Evolutionary conservation across 768 basidiomycete genomes (phyloP).

Genomic region (Hygrophorus pudorinus): DNA sequence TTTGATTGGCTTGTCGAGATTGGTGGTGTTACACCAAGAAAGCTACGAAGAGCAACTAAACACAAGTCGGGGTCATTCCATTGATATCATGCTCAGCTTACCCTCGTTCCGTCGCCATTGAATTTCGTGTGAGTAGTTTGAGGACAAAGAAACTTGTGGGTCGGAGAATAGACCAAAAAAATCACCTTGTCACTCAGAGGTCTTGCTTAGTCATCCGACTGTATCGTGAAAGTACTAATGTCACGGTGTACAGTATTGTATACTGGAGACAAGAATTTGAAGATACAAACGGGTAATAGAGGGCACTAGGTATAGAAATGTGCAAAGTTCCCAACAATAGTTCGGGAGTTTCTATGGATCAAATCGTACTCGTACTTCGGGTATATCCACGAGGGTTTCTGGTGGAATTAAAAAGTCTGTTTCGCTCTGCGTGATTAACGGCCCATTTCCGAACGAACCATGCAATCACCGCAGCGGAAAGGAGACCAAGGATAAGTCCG

Average conservation of each 20-base stretch:
- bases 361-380: background rate
- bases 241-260: background rate
- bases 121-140: background rate
- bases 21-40: slow-evolving; percentile 77
- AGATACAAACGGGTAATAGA: background rate
- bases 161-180: background rate
- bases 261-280: background rate
- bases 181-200: background rate
- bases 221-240: no score
- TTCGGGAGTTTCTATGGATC: background rate
- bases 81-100: slow-evolving; percentile 10
- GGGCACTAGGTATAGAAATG: background rate
- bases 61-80: background rate
- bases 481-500: slow-evolving; percentile 38
- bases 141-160: background rate
- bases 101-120: slow-evolving; percentile 25
- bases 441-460: slow-evolving; percentile 44
- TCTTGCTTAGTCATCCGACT: background rate
- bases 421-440: slow-evolving; percentile 20
- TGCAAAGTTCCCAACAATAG: background rate
- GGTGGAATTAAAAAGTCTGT: slow-evolving; percentile 14
- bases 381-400: slow-evolving; percentile 7
- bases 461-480: slow-evolving; percentile 26
- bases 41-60: slow-evolving; percentile 32
- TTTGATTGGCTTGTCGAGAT: slow-evolving; percentile 71